A percentile compares a stretch with the other conserved stretches of the same genome.
phyloP scores from a whole-genome alignment of 306 rosid species.

The Trifolium dubium region DNA sequence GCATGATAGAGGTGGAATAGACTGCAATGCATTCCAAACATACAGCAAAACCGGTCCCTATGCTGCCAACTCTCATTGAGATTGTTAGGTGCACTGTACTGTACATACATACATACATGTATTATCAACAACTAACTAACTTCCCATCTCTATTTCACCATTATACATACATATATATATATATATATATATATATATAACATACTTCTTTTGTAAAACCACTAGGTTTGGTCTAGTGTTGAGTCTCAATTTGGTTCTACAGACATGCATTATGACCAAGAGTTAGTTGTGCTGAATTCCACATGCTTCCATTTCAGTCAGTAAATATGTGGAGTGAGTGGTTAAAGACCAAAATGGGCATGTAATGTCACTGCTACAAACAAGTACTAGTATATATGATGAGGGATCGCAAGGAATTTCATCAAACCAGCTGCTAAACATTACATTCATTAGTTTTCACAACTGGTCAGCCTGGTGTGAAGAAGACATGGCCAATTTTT shows the following conservation, averaged over 20 bases:
- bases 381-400: slow-evolving; percentile 11
- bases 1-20: slow-evolving; percentile 36
- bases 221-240: too few species aligned
- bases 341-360: slow-evolving; percentile 35
- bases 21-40: slow-evolving; percentile 40
- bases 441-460: too few species aligned
- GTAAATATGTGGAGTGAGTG: slow-evolving; percentile 2
- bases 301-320: slow-evolving; percentile 38
- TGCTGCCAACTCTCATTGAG: too few species aligned
- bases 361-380: slow-evolving; percentile 5
- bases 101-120: too few species aligned
- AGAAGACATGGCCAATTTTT: too few species aligned
- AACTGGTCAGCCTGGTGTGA: too few species aligned
- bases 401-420: slow-evolving; percentile 29
- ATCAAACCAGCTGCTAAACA: slow-evolving; percentile 12
- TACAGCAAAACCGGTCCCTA: slow-evolving; percentile 46
- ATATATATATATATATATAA: too few species aligned
- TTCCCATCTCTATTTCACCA: slow-evolving; percentile 31
- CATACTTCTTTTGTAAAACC: neutral
- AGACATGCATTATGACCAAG: neutral
- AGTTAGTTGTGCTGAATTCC: slow-evolving; percentile 43
- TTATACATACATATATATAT: neutral
- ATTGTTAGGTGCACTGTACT: too few species aligned
- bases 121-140: slow-evolving; percentile 35
- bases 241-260: neutral